These are phyloP conservation scores for Epithele typhae DNA, from an alignment of 768 basidiomycete genomes.

Conservation along the genomic window DNA sequence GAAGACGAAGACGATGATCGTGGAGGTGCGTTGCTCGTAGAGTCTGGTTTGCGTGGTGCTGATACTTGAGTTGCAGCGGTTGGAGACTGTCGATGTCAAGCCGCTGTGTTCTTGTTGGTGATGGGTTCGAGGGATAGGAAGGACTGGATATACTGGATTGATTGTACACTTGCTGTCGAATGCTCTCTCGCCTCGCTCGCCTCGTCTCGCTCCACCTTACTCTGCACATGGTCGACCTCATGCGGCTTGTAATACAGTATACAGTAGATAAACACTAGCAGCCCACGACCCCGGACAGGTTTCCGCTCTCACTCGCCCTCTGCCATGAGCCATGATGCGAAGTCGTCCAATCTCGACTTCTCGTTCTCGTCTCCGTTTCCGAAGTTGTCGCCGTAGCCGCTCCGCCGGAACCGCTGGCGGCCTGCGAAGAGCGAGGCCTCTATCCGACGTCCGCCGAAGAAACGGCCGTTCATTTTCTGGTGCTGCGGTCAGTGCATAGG, in stretches of 20 bases:
- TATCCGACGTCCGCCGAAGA: constrained; percentile 80
- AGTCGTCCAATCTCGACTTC: constrained; percentile 81
- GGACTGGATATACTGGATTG: neutral
- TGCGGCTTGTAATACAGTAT: constrained; percentile 2
- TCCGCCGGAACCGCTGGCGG: constrained; percentile 75
- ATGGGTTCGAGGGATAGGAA: constrained; percentile 1
- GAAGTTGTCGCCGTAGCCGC: constrained; percentile 59
- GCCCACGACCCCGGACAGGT: constrained; percentile 9
- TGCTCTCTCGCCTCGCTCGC: constrained; percentile 6
- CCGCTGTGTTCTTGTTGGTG: constrained; percentile 65
- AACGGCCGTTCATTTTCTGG: constrained; percentile 93
- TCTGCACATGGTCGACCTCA: constrained; percentile 1
- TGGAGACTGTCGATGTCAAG: constrained; percentile 66
- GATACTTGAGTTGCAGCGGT: constrained; percentile 42
- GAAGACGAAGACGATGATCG: constrained; percentile 57
- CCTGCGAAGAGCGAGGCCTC: constrained; percentile 81
- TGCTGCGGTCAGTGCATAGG: neutral
- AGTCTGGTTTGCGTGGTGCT: neutral
- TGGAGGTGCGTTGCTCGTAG: constrained; percentile 51
- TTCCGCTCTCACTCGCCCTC: constrained; percentile 55
- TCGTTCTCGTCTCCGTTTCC: constrained; percentile 72
- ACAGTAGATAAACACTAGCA: constrained; percentile 8
- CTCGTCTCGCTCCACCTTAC: constrained; percentile 2
- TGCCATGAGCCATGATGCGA: constrained; percentile 81
- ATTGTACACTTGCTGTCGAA: constrained; percentile 11